Conservation (phyloP, 73 alveolate species). For the Durusdinium trenchii region DNA sequence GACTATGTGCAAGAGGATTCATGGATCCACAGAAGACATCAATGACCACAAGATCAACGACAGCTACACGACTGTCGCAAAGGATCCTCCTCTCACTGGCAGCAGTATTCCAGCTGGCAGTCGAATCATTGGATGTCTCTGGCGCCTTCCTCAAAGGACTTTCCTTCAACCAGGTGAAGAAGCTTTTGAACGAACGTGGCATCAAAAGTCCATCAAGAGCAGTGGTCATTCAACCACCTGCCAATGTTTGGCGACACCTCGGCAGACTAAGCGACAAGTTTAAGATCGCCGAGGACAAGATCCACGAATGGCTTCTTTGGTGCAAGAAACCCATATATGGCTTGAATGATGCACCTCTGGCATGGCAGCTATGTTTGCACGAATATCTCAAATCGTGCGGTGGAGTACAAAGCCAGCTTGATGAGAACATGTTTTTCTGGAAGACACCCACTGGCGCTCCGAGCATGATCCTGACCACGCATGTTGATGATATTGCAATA, state of each 20-base stretch:
- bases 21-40: neutral
- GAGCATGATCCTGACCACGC: neutral
- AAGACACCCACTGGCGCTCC: neutral
- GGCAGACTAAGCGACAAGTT: neutral
- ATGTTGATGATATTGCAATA: conserved; percentile 21
- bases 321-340: conserved; percentile 16
- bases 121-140: neutral
- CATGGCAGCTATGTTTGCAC: conserved; percentile 26
- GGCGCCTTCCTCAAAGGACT: conserved; percentile 46
- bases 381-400: neutral
- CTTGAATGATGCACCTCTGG: conserved; percentile 32
- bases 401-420: neutral
- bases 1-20: conserved; percentile 34
- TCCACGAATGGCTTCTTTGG: neutral
- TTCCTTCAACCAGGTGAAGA: neutral
- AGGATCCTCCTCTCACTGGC: neutral
- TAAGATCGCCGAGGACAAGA: neutral
- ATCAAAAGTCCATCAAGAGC: neutral
- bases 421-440: neutral
- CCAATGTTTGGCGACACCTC: conserved; percentile 6
- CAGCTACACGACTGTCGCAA: neutral
- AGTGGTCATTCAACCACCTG: neutral
- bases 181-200: neutral
- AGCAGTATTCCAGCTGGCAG: neutral
- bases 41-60: neutral